Evolutionary conservation across 2,329 filamentous ascomycete genomes (phyloP), one percentile per base, ranked within the genome.

Genomic region (Aspergillus brasiliensis): DNA sequence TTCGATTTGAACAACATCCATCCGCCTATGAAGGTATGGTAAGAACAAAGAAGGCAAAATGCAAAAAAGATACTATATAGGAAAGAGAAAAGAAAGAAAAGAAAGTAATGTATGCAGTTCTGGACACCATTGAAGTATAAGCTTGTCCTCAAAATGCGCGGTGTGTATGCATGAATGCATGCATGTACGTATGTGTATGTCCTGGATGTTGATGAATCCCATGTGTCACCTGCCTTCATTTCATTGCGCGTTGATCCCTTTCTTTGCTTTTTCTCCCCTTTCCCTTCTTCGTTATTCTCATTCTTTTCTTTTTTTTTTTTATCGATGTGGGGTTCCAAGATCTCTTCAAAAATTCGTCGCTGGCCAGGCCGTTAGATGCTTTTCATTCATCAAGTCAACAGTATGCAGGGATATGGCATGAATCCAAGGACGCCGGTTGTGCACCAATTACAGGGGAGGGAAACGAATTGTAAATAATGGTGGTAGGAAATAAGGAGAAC

Each of bases 351-450:
- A 58, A 56, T 17, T 54, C 44, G 56, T 44, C 25, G 56, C 42
- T 58, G 49, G 52, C 31, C 59, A 54, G 59, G 49, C 51, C 51
- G 49, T 62, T 34, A 59, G 34, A 38, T 60, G 57, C 47, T 57
- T 56, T 61, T 62, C 49, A 47, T 21, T 59, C 55, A 44, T 55
- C 28, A 56, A 47, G 23, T 58, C 59, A 58, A 42, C 11, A 19
- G 28, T 49, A 28, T 48, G 64, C 27, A 54, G 52, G 51, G 46
- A 51, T 53, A 48, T 46, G 60, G 58, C 47, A 53, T 40, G 49
- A 59, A 60, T 60, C 61, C 67, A 64, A 65, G 57, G 64, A 64
- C 60, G 62, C 68, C 65, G 59, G 52, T 56, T 62, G 60, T 59
- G 57, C 64, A 63, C 65, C 51, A 65, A 56, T 61, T 63, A 61